Evolutionary conservation across 192 early-diverging fungal genomes (phyloP), one percentile per base, ranked within the genome.

Genomic region (Coemansia sp.): DNA sequence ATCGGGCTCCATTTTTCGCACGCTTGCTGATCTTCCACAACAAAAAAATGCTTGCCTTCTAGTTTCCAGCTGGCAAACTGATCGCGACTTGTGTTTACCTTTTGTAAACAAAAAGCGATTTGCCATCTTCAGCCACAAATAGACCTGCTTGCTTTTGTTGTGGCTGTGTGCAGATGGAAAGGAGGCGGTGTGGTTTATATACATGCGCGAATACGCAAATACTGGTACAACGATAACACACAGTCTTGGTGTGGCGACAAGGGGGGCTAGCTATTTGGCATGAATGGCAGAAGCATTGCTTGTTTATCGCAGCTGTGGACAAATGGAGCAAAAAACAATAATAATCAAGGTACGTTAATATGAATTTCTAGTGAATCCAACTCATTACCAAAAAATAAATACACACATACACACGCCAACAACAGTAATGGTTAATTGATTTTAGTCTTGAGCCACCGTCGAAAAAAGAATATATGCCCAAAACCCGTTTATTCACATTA

Each of bases 321-420:
- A 47, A 23, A 23, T 4, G 11, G 19, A 6, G 22, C 22, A 47
- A 13, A 27, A 48, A 25, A 15, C 20, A 48, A 48, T 25, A 48
- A 48, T 48, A 48, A 48, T 48, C 20, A 48, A 48, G 22, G 45
- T 48, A 13, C 45, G 9, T 48, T 48, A 48, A 48, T 48, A 48
- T 6, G 25, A 25, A 22, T 22, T 22, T 6, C 25, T 48, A 41
- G 45, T 10, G 44, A 23, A 48, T 48, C 11, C 45, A 25, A 11
- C 6, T 23, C 45, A 13, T 48, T 25, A 48, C 20, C 23, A 48
- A 48, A 48, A 25, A n/a, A n/a, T n/a, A n/a, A n/a, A n/a, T n/a
- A n/a, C n/a, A n/a, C n/a, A n/a, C n/a, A n/a, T n/a, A 10, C 20
- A 6, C 5, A 6, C 34, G 8, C 34, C 45, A 25, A 15, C 23